Evolutionary conservation across 2,329 filamentous ascomycete species (phyloP).

Genomic region (Penicillium sp.): DNA sequence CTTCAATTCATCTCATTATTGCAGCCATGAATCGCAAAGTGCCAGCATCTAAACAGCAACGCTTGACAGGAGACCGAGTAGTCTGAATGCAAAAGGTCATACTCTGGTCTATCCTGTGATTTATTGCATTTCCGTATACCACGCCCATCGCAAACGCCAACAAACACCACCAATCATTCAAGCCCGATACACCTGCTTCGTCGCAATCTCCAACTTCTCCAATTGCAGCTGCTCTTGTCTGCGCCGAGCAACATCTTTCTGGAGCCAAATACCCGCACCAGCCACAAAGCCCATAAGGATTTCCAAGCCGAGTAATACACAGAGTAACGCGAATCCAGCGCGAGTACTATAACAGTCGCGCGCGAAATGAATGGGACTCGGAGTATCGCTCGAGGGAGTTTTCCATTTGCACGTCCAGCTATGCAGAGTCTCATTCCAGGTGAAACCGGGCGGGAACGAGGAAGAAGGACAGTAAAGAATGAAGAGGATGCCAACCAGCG

Average conservation of each 20-base stretch:
- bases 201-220: slow-evolving; percentile 25
- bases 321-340: slow-evolving; percentile 34
- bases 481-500: slow-evolving; percentile 31
- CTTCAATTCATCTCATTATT: too few species aligned
- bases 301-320: slow-evolving; percentile 32
- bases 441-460: slow-evolving; percentile 28
- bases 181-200: slow-evolving; percentile 20
- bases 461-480: slow-evolving; percentile 31
- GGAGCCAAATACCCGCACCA: slow-evolving; percentile 28
- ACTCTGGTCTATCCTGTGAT: too few species aligned
- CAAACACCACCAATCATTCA: slow-evolving; percentile 2
- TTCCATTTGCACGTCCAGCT: slow-evolving; percentile 42
- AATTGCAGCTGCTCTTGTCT: slow-evolving; percentile 23
- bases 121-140: too few species aligned
- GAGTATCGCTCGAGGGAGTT: slow-evolving; percentile 12
- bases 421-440: slow-evolving; percentile 33
- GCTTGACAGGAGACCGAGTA: too few species aligned
- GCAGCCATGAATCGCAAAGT: too few species aligned
- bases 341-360: slow-evolving; percentile 36
- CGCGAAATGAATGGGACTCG: slow-evolving; percentile 32
- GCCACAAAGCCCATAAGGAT: slow-evolving; percentile 31
- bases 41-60: too few species aligned
- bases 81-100: too few species aligned
- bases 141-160: too few species aligned
- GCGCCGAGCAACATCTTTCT: slow-evolving; percentile 26